Percentiles rank a stretch among this genome's conserved stretches.
phyloP scores from a whole-genome alignment of 441 rosid genomes.

The Croton setiger region DNA sequence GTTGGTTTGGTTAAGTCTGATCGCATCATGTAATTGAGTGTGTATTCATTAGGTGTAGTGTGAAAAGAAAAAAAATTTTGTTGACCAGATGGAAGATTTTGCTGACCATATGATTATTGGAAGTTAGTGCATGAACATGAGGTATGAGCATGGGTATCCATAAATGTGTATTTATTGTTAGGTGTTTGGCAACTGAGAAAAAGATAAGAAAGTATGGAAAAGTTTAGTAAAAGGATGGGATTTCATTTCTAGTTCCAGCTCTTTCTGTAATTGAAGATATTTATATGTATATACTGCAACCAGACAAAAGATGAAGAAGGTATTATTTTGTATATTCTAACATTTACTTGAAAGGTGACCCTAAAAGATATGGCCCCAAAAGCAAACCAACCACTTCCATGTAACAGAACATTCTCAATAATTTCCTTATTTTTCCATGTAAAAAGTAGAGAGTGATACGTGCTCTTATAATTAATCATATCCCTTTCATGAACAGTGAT shows the following conservation, averaged over 20 bases:
- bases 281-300: background rate
- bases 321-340: background rate
- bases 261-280: background rate
- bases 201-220: background rate
- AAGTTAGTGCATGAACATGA: background rate
- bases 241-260: no score
- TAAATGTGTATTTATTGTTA: background rate
- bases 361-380: background rate
- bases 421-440: background rate
- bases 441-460: background rate
- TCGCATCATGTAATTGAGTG: no score
- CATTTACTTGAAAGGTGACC: background rate
- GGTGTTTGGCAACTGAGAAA: slow-evolving; percentile 9
- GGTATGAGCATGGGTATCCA: background rate
- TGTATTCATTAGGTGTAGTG: no score
- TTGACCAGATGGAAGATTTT: no score
- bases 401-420: background rate
- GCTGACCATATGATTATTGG: no score
- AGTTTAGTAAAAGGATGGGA: background rate
- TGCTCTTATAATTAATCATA: background rate
- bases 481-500: no score
- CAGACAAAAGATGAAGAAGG: background rate
- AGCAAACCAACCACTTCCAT: background rate
- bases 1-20: no score
- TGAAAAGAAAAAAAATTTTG: no score